These are phyloP conservation scores for Pyrenophora teres DNA, from an alignment of 2,329 filamentous ascomycete species.

Conservation along the genomic window DNA sequence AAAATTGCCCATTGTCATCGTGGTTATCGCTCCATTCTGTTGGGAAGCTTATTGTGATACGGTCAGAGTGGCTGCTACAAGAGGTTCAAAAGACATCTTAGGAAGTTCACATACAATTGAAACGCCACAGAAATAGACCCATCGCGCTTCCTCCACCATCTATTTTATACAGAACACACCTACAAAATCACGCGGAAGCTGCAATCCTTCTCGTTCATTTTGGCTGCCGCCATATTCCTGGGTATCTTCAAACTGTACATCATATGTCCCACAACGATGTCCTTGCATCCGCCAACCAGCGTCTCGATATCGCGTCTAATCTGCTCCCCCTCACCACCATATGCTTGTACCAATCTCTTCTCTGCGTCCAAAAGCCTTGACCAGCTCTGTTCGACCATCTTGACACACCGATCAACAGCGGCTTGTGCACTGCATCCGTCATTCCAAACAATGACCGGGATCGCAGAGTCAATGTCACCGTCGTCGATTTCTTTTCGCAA, in stretches of 20 bases:
- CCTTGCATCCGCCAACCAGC: conserved; percentile 11
- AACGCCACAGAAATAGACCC: too few relatives aligned
- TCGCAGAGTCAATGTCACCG: conserved; percentile 12
- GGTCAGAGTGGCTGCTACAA: too few relatives aligned
- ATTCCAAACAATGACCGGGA: conserved; percentile 17
- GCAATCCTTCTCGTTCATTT: neutral
- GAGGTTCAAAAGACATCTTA: too few relatives aligned
- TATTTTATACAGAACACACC: too few relatives aligned
- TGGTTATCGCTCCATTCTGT: too few relatives aligned
- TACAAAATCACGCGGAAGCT: too few relatives aligned
- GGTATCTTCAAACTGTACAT: conserved; percentile 13
- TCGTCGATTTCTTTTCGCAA: conserved; percentile 17
- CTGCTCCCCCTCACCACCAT: conserved; percentile 5
- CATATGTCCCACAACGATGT: conserved; percentile 17
- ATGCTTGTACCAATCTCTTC: neutral
- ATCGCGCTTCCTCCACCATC: too few relatives aligned
- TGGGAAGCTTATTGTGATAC: too few relatives aligned
- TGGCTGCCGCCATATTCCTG: conserved; percentile 11
- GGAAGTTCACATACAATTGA: too few relatives aligned
- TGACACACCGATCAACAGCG: conserved; percentile 13
- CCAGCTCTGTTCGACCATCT: conserved; percentile 11
- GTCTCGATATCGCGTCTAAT: conserved; percentile 7
- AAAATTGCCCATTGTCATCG: too few relatives aligned
- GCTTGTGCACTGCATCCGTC: conserved; percentile 13
- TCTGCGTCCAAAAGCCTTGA: conserved; percentile 6